Evolutionary conservation across 495 filamentous ascomycete genomes (phyloP).

Genomic region (Annulohypoxylon nitens): DNA sequence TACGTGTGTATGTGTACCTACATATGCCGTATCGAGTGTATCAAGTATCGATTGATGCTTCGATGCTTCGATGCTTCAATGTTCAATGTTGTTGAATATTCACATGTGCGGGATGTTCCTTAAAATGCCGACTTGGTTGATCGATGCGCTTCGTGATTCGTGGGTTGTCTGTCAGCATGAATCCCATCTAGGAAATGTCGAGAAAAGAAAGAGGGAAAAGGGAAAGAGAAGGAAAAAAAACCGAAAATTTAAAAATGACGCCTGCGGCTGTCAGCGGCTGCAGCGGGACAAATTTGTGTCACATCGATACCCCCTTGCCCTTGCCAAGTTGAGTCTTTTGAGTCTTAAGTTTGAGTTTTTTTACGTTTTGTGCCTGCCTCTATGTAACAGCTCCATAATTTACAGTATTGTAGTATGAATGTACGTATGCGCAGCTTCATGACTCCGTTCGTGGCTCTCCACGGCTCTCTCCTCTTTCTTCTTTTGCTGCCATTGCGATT

Average conservation of each 20-base stretch:
- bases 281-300: constrained; percentile 37
- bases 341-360: background rate
- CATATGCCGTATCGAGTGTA: too few species aligned
- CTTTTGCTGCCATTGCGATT: constrained; percentile 1
- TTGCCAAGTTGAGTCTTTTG: constrained; percentile 8
- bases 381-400: background rate
- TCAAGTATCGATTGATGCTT: background rate
- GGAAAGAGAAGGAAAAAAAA: constrained; percentile 12
- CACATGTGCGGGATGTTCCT: constrained; percentile 43
- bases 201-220: constrained; percentile 14
- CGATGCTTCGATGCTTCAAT: background rate
- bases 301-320: constrained; percentile 5
- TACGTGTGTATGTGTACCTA: background rate
- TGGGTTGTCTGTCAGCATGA: constrained; percentile 17
- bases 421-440: too few species aligned
- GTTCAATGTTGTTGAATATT: constrained; percentile 35
- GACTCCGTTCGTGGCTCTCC: background rate
- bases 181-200: constrained; percentile 37
- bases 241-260: constrained; percentile 26
- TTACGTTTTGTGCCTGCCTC: constrained; percentile 17
- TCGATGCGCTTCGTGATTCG: constrained; percentile 40
- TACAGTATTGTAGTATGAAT: background rate
- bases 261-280: constrained; percentile 44
- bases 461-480: background rate
- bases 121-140: constrained; percentile 40